Conservation (phyloP, 1,139 yeast genomes). For the Casaregolazyma lundiana region DNA sequence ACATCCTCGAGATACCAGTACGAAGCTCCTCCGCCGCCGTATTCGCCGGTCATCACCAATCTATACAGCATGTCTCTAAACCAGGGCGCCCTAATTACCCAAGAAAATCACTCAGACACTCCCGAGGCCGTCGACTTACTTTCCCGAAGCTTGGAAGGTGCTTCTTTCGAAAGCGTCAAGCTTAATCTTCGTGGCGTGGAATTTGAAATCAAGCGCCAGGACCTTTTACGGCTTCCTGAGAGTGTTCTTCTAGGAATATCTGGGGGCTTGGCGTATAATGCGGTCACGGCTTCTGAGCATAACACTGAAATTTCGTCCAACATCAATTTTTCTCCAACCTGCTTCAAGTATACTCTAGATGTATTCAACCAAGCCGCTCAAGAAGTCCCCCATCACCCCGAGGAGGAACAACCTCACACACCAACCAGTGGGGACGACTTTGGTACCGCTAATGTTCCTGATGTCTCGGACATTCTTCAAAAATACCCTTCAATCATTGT, state of each 20-base stretch:
- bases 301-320: conserved; percentile 16
- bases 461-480: conserved; percentile 51
- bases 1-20: conserved; percentile 10
- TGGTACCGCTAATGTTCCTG: conserved; percentile 16
- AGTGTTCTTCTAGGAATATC: conserved; percentile 80
- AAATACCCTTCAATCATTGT: conserved; percentile 90
- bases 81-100: conserved; percentile 31
- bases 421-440: background rate
- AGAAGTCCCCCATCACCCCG: conserved; percentile 21
- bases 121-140: conserved; percentile 11
- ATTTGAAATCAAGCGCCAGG: conserved; percentile 78
- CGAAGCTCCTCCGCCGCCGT: conserved; percentile 25
- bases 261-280: conserved; percentile 79
- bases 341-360: conserved; percentile 77
- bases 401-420: conserved; percentile 9
- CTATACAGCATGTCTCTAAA: conserved; percentile 27
- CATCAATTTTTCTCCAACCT: conserved; percentile 71
- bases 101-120: conserved; percentile 23
- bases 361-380: conserved; percentile 48
- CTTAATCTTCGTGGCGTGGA: conserved; percentile 60
- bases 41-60: conserved; percentile 26
- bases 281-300: conserved; percentile 49
- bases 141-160: background rate
- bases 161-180: conserved; percentile 40
- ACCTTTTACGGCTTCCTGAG: conserved; percentile 86